These are phyloP conservation scores for Meyerozyma smithsonii DNA, from an alignment of 1,139 yeast genomes.

Conservation along the genomic window DNA sequence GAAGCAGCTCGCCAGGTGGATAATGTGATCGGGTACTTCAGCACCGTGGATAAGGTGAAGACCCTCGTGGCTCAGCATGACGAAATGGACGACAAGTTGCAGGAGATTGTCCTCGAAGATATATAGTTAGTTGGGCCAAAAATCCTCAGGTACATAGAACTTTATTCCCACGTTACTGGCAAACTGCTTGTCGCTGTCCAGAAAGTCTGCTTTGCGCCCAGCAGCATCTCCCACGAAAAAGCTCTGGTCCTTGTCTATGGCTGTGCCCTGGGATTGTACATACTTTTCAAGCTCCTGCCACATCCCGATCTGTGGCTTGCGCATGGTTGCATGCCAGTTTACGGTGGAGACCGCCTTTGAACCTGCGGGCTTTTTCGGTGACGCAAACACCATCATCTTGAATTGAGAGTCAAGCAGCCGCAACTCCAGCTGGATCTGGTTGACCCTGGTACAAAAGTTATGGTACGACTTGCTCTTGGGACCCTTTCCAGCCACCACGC, in stretches of 20 bases:
- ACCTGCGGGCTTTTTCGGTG: conserved; percentile 48
- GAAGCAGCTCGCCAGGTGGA: conserved; percentile 27
- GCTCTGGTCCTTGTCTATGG: conserved; percentile 39
- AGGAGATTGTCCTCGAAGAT: conserved; percentile 22
- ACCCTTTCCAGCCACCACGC: conserved; percentile 33
- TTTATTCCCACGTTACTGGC: conserved; percentile 52
- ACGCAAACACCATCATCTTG: conserved; percentile 51
- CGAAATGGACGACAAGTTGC: conserved; percentile 20
- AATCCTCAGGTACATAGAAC: conserved; percentile 71
- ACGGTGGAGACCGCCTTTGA: conserved; percentile 21
- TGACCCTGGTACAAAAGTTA: conserved; percentile 43
- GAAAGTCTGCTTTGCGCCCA: conserved; percentile 70
- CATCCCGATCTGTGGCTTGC: conserved; percentile 81
- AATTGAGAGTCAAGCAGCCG: conserved; percentile 21
- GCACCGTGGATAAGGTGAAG: conserved; percentile 49
- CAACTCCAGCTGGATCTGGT: conserved; percentile 27
- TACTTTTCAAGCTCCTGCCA: conserved; percentile 47
- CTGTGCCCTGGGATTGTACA: conserved; percentile 17
- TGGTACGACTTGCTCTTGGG: conserved; percentile 47
- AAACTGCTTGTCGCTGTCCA: conserved; percentile 70
- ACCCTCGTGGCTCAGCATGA: conserved; percentile 18
- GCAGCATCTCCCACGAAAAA: conserved; percentile 97
- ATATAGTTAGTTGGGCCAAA: conserved; percentile 11
- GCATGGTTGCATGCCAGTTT: conserved; percentile 36
- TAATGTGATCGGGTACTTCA: conserved; percentile 53